Evolutionary conservation across 768 basidiomycete species (phyloP), one percentile per base, ranked within the genome.

Genomic region (Rhodotorula toruloides): DNA sequence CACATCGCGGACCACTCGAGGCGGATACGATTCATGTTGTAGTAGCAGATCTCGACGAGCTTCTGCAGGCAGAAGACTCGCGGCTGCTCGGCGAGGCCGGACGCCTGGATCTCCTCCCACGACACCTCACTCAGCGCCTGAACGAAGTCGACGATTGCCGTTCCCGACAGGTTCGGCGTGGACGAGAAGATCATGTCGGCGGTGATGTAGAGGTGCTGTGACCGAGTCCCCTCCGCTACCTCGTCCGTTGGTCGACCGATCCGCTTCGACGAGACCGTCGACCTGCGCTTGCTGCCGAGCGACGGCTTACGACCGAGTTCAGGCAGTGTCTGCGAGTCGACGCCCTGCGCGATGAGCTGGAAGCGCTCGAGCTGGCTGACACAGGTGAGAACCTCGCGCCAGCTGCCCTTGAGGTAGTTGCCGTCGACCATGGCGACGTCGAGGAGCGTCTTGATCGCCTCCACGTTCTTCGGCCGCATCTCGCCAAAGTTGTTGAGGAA

Each of bases 401-500:
- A 99, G 27, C 89, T 91, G 2, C 87, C 87, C 80, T 93, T 96
- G 67, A 99, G 83, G 76, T 90, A 87, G 77, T 96, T 97, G 66
- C 96, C 96, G 76, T 99, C 93, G n/a, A 85, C 88, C 46, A 94
- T 88, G 22, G 96, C 94, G 49, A 99, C 85, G 74, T 98, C 96
- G 17, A 99, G 80, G 57, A 99, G 81, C 5, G 90, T 80, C 78
- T 97, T 98, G 80, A 99, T 97, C 11, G 94, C 96, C 76, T 98
- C 96, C 85, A 99, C 96, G 76, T 98, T 98, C 81, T 98, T 98
- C 40, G 90, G 83, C 79, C 91, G 93, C 96, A 99, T 99, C 81
- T 98, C 96, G 60, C 92, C 91, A 9, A 98, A 80, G 75, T 99
- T 98, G 77, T 90, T 97, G 69, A 98, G 81, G 82, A 96, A 96